Base-by-base conservation (phyloP, 495 filamentous ascomycete species). In the Annulohypoxylon stygium region DNA sequence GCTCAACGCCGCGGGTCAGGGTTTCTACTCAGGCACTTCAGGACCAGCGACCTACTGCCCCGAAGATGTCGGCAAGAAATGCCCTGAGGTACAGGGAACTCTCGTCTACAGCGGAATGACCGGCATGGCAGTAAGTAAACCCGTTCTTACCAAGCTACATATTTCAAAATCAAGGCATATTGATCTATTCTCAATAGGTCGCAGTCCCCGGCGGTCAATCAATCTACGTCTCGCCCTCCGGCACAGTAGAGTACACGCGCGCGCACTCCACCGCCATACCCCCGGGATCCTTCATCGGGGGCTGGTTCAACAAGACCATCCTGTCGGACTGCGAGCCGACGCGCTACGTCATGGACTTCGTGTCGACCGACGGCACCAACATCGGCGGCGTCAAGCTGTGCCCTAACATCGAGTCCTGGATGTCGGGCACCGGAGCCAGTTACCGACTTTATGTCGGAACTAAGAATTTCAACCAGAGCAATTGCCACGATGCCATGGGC, bases 131-230 rank as follows among this genome's bases (percentile, higher is more conserved):
- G 75, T 79, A 74, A 36, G 77, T 39, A 26, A 0, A 1, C 43
- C 30, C 12, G 25, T 41, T 54, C 14, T 7, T 30, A 41, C 14
- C 14, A 23, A 23, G 20, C 20, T 23, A 0, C 20, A 23, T 23
- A 23, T 23, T 23, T 23, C 20, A 1, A 1, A 23, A 23, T 23
- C 1, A 23, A 23, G 20, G 20, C 20, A 23, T 58, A 12, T 9
- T 50, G 54, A n/a, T 10, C 34, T 18, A 36, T 23, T 65, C 81
- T 9, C 43, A 5, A 5, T 74, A 84, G 70, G 86, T 87, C 65
- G 75, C 81, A 53, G 90, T 93, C 30, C 89, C 91, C 16, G 90
- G 90, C 50, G 90, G 91, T 23, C 90, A 93, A 73, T 80, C 81
- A 65, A 84, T 89, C 79, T 93, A 91, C 78, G 82, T 93, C 37